phyloP scores from a whole-genome alignment of 768 basidiomycete species.

The Hygrophorus russula region DNA sequence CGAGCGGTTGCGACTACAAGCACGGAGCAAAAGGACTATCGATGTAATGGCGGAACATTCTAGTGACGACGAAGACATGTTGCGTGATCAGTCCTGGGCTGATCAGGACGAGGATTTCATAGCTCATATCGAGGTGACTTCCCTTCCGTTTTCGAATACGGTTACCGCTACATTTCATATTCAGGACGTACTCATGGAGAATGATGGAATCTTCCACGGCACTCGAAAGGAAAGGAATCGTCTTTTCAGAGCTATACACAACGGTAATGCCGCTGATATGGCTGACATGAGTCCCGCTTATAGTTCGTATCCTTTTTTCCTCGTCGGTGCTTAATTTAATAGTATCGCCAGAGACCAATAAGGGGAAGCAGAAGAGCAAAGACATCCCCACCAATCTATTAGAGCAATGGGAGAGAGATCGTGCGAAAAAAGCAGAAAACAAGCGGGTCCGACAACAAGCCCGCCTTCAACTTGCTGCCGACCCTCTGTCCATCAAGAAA shows the following conservation, averaged over 20 bases:
- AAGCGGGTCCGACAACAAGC: slow-evolving; percentile 54
- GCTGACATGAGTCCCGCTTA: slow-evolving; percentile 29
- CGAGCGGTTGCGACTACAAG: slow-evolving; percentile 24
- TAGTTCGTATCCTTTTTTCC: slow-evolving; percentile 28
- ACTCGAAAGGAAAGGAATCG: slow-evolving; percentile 41
- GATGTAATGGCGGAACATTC: slow-evolving; percentile 22
- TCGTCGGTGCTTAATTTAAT: neutral
- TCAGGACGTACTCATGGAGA: slow-evolving; percentile 53
- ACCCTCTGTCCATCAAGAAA: slow-evolving; percentile 52
- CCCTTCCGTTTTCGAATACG: neutral
- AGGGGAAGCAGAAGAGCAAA: slow-evolving; percentile 39
- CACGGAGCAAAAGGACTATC: slow-evolving; percentile 10
- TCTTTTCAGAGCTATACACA: slow-evolving; percentile 46
- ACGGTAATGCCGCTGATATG: slow-evolving; percentile 40
- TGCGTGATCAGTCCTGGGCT: slow-evolving; percentile 21
- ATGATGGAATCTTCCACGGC: slow-evolving; percentile 34
- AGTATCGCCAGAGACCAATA: slow-evolving; percentile 8
- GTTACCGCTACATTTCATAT: neutral
- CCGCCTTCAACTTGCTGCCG: slow-evolving; percentile 44
- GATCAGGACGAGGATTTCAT: slow-evolving; percentile 51
- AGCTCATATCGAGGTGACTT: slow-evolving; percentile 39
- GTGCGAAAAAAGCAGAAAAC: slow-evolving; percentile 67
- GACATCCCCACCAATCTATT: slow-evolving; percentile 46
- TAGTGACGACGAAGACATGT: slow-evolving; percentile 18
- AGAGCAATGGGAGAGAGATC: slow-evolving; percentile 72